Conservation (phyloP, 371 early-diverging fungal genomes). For the Funneliformis caledonium region DNA sequence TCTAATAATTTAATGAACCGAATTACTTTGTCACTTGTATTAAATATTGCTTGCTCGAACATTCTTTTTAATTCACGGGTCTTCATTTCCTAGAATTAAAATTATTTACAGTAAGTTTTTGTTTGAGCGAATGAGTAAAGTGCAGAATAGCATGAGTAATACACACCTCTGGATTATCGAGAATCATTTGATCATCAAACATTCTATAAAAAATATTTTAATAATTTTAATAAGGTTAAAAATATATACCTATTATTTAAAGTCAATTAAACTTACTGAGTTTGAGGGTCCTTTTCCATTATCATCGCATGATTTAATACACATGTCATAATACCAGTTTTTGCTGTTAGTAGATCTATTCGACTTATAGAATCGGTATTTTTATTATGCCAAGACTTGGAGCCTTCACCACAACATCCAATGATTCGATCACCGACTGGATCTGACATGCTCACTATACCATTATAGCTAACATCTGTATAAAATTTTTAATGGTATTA, state of each 20-base stretch:
- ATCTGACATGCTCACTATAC: slow-evolving; percentile 23
- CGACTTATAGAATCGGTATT: background rate
- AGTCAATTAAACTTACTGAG: slow-evolving; percentile 1
- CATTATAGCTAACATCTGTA: slow-evolving; percentile 5
- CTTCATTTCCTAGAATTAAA: background rate
- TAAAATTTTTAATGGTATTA: too few relatives aligned
- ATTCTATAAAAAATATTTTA: background rate
- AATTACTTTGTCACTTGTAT: background rate
- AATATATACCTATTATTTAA: too few relatives aligned
- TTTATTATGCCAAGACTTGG: slow-evolving; percentile 12
- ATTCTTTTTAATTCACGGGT: slow-evolving; percentile 1
- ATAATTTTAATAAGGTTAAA: background rate
- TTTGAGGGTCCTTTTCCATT: background rate
- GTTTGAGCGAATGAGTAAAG: background rate
- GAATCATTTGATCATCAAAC: slow-evolving; percentile 20
- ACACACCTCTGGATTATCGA: slow-evolving; percentile 11
- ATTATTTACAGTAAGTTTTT: background rate
- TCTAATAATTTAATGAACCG: background rate
- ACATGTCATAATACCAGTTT: slow-evolving; percentile 38
- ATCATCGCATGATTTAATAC: slow-evolving; percentile 11
- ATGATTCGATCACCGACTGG: slow-evolving; percentile 20
- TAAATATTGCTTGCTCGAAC: slow-evolving; percentile 25
- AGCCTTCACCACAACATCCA: slow-evolving; percentile 24
- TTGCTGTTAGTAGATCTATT: slow-evolving; percentile 23
- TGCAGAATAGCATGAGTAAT: background rate